Percentiles rank a stretch among this genome's conserved stretches.
Evolutionary conservation across 73 alveolate genomes (phyloP).

Genomic region (Blepharisma stoltei): DNA sequence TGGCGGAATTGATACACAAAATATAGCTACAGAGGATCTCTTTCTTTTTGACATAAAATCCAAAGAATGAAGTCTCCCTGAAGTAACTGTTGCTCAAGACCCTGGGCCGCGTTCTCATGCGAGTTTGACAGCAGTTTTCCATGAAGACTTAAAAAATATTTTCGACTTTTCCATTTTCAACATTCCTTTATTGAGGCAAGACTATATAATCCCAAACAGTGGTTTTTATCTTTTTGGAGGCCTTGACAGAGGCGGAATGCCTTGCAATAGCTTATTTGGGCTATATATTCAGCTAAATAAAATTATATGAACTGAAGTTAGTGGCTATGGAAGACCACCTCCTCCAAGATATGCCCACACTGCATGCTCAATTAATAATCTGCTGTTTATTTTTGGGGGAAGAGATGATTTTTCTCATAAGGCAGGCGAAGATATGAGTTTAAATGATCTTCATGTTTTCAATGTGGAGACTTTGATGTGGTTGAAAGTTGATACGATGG

Average conservation of each 20-base stretch:
- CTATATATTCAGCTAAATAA: neutral
- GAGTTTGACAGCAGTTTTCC: slow-evolving; percentile 20
- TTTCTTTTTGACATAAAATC: slow-evolving; percentile 7
- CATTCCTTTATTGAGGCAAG: neutral
- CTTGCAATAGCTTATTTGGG: neutral
- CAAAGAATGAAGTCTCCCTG: neutral
- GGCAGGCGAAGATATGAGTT: neutral
- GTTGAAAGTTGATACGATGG: neutral
- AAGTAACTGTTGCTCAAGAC: neutral
- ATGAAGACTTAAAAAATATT: neutral
- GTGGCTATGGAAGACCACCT: neutral
- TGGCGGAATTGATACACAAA: slow-evolving; percentile 9
- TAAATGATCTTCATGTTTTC: neutral
- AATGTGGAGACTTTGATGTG: neutral
- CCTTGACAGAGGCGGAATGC: neutral
- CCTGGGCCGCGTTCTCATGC: slow-evolving; percentile 31
- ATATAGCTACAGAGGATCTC: neutral
- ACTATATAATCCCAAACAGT: neutral
- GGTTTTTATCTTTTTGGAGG: slow-evolving; percentile 24
- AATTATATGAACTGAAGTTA: slow-evolving; percentile 9
- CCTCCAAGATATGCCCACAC: slow-evolving; percentile 18
- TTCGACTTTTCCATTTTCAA: neutral
- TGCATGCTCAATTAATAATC: neutral
- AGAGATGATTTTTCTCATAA: slow-evolving; percentile 5
- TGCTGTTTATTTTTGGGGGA: slow-evolving; percentile 13